Conservation (phyloP, 495 filamentous ascomycete genomes). For the Xylaria sp. region DNA sequence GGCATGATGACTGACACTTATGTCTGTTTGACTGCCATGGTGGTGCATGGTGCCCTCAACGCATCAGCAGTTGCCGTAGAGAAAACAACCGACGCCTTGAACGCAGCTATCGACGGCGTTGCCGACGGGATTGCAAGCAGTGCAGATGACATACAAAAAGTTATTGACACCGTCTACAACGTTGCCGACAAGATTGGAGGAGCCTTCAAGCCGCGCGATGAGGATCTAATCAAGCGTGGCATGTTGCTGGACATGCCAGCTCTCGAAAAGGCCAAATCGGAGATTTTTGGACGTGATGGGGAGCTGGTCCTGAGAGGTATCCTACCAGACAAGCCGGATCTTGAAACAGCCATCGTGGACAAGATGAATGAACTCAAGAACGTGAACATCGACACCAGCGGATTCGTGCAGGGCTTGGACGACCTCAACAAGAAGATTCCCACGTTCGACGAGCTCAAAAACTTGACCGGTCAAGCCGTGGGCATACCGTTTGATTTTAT, state of each 20-base stretch:
- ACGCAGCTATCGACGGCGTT: slow-evolving; percentile 71
- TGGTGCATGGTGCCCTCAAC: slow-evolving; percentile 76
- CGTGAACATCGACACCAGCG: slow-evolving; percentile 68
- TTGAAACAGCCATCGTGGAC: slow-evolving; percentile 62
- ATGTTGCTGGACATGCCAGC: slow-evolving; percentile 46
- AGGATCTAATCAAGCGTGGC: slow-evolving; percentile 38
- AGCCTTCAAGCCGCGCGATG: slow-evolving; percentile 48
- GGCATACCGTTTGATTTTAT: slow-evolving; percentile 78
- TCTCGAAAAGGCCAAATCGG: slow-evolving; percentile 1
- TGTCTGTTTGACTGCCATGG: slow-evolving; percentile 82
- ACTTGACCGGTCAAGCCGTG: slow-evolving; percentile 74
- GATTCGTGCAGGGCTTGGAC: slow-evolving; percentile 67
- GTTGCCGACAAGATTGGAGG: slow-evolving; percentile 65
- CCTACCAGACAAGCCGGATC: slow-evolving; percentile 57
- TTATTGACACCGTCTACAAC: slow-evolving; percentile 64
- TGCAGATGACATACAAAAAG: slow-evolving; percentile 63
- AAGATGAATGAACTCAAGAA: slow-evolving; percentile 61
- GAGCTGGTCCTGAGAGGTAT: slow-evolving; percentile 24
- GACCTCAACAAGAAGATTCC: slow-evolving; percentile 79
- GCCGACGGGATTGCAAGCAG: slow-evolving; percentile 65
- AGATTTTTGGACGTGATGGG: slow-evolving; percentile 7
- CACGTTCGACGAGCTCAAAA: slow-evolving; percentile 80
- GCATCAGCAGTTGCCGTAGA: slow-evolving; percentile 71
- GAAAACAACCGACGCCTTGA: slow-evolving; percentile 74
- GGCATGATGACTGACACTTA: slow-evolving; percentile 89